Conservation (phyloP, 2,329 filamentous ascomycete genomes). For the Periconia sp. region DNA sequence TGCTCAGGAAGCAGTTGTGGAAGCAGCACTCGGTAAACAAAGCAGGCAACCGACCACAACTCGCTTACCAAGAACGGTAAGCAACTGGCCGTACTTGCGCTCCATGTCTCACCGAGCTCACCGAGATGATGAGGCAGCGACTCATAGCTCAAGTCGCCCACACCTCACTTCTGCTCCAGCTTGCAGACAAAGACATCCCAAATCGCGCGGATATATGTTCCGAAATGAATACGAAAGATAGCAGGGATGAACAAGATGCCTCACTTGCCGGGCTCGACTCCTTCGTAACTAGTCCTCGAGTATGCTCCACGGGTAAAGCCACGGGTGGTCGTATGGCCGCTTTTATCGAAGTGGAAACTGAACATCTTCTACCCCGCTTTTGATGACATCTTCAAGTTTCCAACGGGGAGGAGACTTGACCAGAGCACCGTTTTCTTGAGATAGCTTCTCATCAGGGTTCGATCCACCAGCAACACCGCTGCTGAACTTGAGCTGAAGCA, state of each 20-base stretch:
- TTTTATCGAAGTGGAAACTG: constrained; percentile 69
- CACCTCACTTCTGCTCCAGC: background rate
- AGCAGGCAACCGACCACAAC: constrained; percentile 6
- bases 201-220: background rate
- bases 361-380: constrained; percentile 72
- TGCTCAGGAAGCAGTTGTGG: background rate
- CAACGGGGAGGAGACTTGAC: constrained; percentile 71
- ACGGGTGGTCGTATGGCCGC: background rate
- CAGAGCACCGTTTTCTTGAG: constrained; percentile 59
- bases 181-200: background rate
- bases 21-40: background rate
- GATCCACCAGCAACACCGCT: constrained; percentile 90
- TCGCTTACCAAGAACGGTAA: background rate
- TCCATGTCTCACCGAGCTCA: constrained; percentile 3
- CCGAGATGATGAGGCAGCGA: constrained; percentile 6
- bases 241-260: background rate
- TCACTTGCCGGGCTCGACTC: background rate
- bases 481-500: constrained; percentile 95
- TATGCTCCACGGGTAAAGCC: too few species aligned
- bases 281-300: background rate
- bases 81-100: background rate
- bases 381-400: constrained; percentile 74
- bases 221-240: constrained; percentile 3
- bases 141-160: background rate
- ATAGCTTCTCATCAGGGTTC: constrained; percentile 74